These are phyloP conservation scores for Arthrobotrys entomopaga DNA, from an alignment of 2,329 filamentous ascomycete species.

Conservation along the genomic window DNA sequence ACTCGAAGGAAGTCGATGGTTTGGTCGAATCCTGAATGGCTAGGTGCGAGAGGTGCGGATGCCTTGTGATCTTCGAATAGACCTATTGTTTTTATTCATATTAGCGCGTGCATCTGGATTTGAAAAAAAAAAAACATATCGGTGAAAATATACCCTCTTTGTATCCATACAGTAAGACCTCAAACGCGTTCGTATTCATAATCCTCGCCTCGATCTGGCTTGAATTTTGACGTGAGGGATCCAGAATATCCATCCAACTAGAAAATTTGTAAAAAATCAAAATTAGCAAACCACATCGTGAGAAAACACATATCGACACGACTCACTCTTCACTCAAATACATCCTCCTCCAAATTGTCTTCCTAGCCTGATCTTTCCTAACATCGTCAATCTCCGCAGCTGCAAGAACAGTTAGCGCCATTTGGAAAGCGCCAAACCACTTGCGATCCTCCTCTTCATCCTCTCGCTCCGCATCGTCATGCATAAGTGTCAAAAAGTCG, in stretches of 20 bases:
- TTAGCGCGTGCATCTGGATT: not conserved
- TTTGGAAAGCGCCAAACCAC: conserved; percentile 73
- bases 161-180: conserved; percentile 73
- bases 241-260: conserved; percentile 78
- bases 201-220: conserved; percentile 72
- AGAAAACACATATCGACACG: not conserved
- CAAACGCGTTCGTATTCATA: conserved; percentile 74
- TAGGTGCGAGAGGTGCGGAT: conserved; percentile 30
- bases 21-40: conserved; percentile 7
- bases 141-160: conserved; percentile 69
- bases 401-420: conserved; percentile 73
- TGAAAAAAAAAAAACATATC: too few relatives aligned
- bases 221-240: conserved; percentile 79
- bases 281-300: conserved; percentile 11
- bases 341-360: conserved; percentile 86
- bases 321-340: conserved; percentile 77
- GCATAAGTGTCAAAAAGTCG: conserved; percentile 82
- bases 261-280: not conserved
- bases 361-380: conserved; percentile 68
- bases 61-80: conserved; percentile 52
- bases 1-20: conserved; percentile 29
- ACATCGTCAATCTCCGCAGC: conserved; percentile 69
- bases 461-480: conserved; percentile 63
- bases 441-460: conserved; percentile 16
- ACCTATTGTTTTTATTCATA: conserved; percentile 18